Evolutionary conservation across 2,329 filamentous ascomycete genomes (phyloP).

Genomic region (Orbilia brochopaga): DNA sequence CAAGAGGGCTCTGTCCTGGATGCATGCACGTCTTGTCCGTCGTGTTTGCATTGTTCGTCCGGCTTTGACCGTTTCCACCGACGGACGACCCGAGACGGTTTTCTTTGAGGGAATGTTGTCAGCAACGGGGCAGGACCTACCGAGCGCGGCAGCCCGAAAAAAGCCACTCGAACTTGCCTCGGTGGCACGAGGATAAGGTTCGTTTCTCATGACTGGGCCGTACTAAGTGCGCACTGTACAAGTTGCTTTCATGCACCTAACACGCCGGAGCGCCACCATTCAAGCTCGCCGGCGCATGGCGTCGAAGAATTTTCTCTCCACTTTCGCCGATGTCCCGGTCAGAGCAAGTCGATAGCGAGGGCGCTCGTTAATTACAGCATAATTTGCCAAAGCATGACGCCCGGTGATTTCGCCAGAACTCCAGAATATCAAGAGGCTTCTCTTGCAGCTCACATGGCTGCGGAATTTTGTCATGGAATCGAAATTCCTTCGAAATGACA

Average conservation of each 20-base stretch:
- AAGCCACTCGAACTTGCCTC: conserved; percentile 29
- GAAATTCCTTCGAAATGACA: not conserved
- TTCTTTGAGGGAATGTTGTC: conserved; percentile 10
- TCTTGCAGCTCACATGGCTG: not conserved
- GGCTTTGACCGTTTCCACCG: conserved; percentile 18
- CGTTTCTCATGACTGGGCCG: not conserved
- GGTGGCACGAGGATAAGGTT: conserved; percentile 29
- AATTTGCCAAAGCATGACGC: too few relatives aligned
- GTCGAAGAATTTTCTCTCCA: conserved; percentile 36
- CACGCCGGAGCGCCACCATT: conserved; percentile 23
- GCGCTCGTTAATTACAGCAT: not conserved
- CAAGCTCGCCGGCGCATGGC: conserved; percentile 20
- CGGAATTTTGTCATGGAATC: not conserved
- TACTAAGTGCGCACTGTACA: too few relatives aligned
- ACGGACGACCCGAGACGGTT: conserved; percentile 31
- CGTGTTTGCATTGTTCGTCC: not conserved
- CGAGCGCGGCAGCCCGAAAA: conserved; percentile 23
- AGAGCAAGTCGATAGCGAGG: not conserved
- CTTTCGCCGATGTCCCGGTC: conserved; percentile 19
- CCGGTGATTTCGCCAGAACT: too few relatives aligned
- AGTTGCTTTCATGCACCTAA: not conserved
- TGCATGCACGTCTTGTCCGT: not conserved
- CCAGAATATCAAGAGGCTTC: not conserved
- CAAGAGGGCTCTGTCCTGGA: not conserved
- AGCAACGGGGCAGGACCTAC: conserved; percentile 22